Base-by-base conservation (phyloP, 495 filamentous ascomycete genomes). In the Lophium mytilinum region DNA sequence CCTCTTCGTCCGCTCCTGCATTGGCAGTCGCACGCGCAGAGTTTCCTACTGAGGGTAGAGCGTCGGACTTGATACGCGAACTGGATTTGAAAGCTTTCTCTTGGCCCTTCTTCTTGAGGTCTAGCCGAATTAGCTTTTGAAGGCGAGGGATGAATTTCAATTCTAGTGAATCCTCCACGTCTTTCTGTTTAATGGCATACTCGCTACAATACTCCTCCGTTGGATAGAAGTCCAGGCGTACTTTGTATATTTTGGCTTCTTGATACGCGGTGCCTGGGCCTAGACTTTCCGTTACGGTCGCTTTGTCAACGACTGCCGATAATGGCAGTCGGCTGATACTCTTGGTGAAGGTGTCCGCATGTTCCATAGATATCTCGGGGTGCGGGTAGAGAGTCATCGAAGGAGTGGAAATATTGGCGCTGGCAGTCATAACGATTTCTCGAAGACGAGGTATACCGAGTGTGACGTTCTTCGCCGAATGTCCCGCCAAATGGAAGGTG, bases 341-440 rank as follows among this genome's bases (percentile, higher is more conserved):
- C 75, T 97, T 99, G 52, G 90, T 87, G 65, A 97, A 96, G 39
- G 72, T 80, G 71, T 92, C 84, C 17, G 80, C 82, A 41, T 90
- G 80, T 17, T 81, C 78, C 45, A 80, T 76, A 0, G 84, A 76
- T 14, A 95, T 69, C 55, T 92, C 89, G 37, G 82, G 76, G 66
- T 84, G 88, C 39, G 92, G 72, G 36, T 86, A 75, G 19, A 99
- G 74, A 2, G 88, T 93, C 93, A 99, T 99, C 3, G 84, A 81
- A 0, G 93, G 93, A 0, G 93, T 99, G 50, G 86, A 85, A 59
- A 96, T 95, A 35, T 81, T 77, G 50, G 81, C 78, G 67, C 88
- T 94, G 42, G 92, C 94, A 41, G 93, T 96, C 94, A 99, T 97
- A 50, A 97, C 83, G 69, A 99, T 96, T 83, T 99, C 93, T 70